Percentiles rank a stretch among this genome's conserved stretches.
These are phyloP conservation scores for Auricularia cornea DNA, from an alignment of 768 basidiomycete genomes.

Conservation along the genomic window DNA sequence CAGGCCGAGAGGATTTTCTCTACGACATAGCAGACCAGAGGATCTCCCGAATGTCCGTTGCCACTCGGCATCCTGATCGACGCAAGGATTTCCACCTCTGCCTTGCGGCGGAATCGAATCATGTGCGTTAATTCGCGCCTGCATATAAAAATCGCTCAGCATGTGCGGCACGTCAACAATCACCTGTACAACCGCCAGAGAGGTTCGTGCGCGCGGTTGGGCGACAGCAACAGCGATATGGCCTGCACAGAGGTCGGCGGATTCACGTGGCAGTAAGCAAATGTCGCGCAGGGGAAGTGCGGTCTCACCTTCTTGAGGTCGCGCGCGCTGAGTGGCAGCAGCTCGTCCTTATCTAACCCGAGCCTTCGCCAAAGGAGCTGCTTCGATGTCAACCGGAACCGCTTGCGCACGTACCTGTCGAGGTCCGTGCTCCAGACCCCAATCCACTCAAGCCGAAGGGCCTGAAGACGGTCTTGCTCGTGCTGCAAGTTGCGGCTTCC, in stretches of 20 bases:
- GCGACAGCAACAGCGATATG: not conserved
- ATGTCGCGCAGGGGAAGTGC: not conserved
- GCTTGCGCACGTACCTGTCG: constrained; percentile 35
- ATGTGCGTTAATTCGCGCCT: constrained; percentile 79
- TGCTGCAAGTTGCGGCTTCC: constrained; percentile 68
- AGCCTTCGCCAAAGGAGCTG: constrained; percentile 33
- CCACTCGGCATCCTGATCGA: not conserved
- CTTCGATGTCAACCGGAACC: not conserved
- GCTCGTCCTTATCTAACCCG: constrained; percentile 45
- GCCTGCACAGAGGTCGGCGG: not conserved
- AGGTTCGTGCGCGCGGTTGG: not conserved
- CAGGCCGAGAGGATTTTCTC: not conserved
- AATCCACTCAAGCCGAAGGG: constrained; percentile 66
- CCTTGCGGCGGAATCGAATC: constrained; percentile 76
- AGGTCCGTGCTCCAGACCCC: constrained; percentile 71
- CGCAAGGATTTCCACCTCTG: constrained; percentile 75
- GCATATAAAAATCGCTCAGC: not conserved
- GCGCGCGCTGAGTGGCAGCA: constrained; percentile 60
- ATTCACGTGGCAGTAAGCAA: not conserved
- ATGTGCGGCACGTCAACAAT: not conserved
- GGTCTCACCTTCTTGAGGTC: constrained; percentile 66
- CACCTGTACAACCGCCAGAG: not conserved
- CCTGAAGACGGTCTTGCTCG: constrained; percentile 60
- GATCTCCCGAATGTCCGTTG: not conserved
- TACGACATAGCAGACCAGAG: not conserved